Base-by-base conservation (phyloP, 1,139 yeast genomes). In the Taphrina communis region DNA sequence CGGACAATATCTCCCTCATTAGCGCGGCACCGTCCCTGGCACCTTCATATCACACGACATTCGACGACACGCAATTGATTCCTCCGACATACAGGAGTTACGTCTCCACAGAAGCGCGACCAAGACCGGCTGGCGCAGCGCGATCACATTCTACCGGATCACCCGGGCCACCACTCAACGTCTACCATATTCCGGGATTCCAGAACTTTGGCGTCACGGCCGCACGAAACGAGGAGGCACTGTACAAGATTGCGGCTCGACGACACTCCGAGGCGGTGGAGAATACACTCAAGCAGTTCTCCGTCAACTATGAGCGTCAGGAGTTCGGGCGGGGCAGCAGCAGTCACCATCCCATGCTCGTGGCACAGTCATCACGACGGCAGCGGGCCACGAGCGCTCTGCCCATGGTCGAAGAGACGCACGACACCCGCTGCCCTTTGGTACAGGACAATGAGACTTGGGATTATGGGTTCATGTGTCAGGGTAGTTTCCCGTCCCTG, bases 1-100 rank as follows among this genome's bases (percentile, higher is more conserved):
- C 52, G 1, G 62, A 58, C 62, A 58, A 58, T 17, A 58, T 58
- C 25, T 58, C 62, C 51, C 21, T 58, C 5, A 35, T 58, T 9
- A 58, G 62, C 35, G 62, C 62, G 39, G 62, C 62, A 19, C 62
- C 62, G 7, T 53, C 58, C 35, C 19, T 53, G 12, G 58, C 58
- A 9, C 58, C 58, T 19, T 58, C 62, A 17, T 58, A 58, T 46
- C 62, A 44, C 53, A 25, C 62, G 42, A 44, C 53, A 38, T 58
- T 58, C 19, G 31, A 42, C 21, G 62, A 58, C 53, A 58, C 62
- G 14, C 62, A 58, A 31, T 19, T 58, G 36, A 46, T 58, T 19
- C 42, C 62, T 14, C 62, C 62, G 5, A 25, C 42, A 6, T 58
- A 25, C 25, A 11, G 62, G 17, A 36, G 36, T 5, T 58, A 58